Conservation (phyloP, 768 basidiomycete genomes). For the Boletus rubroflammeus region DNA sequence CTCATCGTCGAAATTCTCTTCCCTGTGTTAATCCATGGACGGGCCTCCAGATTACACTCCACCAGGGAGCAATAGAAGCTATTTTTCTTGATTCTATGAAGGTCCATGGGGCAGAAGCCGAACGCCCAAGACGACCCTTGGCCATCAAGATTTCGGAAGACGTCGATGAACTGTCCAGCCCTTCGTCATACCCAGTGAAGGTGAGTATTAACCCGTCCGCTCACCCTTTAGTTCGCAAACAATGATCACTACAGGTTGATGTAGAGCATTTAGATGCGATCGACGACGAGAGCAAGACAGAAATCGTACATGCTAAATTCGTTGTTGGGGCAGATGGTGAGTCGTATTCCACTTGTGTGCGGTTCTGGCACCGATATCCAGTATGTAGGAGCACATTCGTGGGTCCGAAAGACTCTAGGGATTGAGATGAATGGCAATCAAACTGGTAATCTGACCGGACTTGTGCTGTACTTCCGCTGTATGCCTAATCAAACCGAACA, state of each 20-base stretch:
- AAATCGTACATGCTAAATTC: conserved; percentile 33
- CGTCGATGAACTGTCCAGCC: conserved; percentile 33
- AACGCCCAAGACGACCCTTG: conserved; percentile 33
- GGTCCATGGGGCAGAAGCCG: conserved; percentile 30
- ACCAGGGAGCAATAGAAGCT: conserved; percentile 41
- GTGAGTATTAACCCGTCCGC: background rate
- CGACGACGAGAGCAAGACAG: conserved; percentile 31
- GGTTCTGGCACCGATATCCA: background rate
- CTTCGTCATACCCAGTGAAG: conserved; percentile 32
- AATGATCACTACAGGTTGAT: conserved; percentile 15
- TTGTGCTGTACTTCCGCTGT: background rate
- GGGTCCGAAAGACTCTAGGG: conserved; percentile 43
- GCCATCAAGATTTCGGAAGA: conserved; percentile 35
- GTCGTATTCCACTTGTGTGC: background rate
- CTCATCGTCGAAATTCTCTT: background rate
- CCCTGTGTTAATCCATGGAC: background rate
- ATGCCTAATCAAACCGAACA: conserved; percentile 22
- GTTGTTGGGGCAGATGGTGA: conserved; percentile 37
- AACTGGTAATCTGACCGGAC: conserved; percentile 31
- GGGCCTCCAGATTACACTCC: conserved; percentile 31
- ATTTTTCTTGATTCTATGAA: conserved; percentile 42
- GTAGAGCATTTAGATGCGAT: conserved; percentile 22
- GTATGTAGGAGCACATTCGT: conserved; percentile 40
- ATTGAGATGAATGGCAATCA: conserved; percentile 48
- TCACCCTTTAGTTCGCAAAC: background rate